Conservation (phyloP, 2,329 filamentous ascomycete genomes). For the Cryphonectria carpinicola region DNA sequence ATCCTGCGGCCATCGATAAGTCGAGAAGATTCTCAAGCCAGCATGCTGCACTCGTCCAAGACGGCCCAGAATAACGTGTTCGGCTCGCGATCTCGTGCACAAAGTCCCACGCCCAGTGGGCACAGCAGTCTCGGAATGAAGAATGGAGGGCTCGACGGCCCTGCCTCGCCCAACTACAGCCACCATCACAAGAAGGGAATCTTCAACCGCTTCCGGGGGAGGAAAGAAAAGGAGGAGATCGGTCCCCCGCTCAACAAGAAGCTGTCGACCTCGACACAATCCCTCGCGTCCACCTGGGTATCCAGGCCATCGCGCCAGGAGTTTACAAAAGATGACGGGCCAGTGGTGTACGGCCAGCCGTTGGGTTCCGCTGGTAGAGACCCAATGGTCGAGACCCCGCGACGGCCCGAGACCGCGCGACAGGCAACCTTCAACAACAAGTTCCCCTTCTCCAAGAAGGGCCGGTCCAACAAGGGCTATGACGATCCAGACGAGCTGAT, state of each 20-base stretch:
- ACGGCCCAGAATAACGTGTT: slow-evolving; percentile 50
- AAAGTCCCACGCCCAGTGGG: slow-evolving; percentile 81
- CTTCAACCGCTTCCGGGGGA: slow-evolving; percentile 53
- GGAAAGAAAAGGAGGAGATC: slow-evolving; percentile 59
- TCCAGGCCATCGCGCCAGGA: slow-evolving; percentile 54
- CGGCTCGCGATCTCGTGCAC: slow-evolving; percentile 62
- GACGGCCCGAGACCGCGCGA: slow-evolving; percentile 38
- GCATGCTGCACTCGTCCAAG: slow-evolving; percentile 49
- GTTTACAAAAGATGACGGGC: slow-evolving; percentile 42
- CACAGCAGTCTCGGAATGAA: slow-evolving; percentile 54
- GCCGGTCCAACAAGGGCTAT: slow-evolving; percentile 48
- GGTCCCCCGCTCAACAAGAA: slow-evolving; percentile 49
- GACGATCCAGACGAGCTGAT: slow-evolving; percentile 63
- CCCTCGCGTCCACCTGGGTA: slow-evolving; percentile 45
- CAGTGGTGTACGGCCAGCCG: slow-evolving; percentile 32
- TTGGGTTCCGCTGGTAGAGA: slow-evolving; percentile 27
- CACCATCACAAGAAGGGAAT: slow-evolving; percentile 54
- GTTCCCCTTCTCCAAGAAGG: slow-evolving; percentile 64
- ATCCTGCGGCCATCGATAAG: slow-evolving; percentile 73
- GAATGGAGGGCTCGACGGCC: slow-evolving; percentile 54
- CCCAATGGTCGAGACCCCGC: slow-evolving; percentile 13
- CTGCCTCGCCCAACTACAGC: slow-evolving; percentile 59
- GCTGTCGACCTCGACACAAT: slow-evolving; percentile 56
- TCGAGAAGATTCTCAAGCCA: slow-evolving; percentile 71
- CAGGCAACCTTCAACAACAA: slow-evolving; percentile 64